Base-by-base conservation (phyloP, 2,329 filamentous ascomycete genomes). In the Aspergillus novofumigatus region DNA sequence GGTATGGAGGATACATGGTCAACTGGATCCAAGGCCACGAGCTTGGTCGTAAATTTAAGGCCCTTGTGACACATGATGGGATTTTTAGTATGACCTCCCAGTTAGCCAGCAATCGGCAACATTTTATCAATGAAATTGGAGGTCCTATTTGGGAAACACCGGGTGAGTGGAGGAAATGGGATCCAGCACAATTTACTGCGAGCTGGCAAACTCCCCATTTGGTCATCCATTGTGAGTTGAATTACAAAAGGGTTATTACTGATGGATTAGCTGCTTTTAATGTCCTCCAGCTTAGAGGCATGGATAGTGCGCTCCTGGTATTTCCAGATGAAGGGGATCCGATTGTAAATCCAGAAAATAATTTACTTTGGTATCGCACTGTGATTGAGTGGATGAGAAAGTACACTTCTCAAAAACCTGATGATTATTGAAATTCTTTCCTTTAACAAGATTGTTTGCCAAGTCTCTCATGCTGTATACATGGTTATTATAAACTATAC, bases 1-100 rank as follows among this genome's bases (percentile, higher is more conserved):
- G 51, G 1, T 47, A 53, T 20, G 41, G 51, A 17, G 51, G 51
- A 44, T 53, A 44, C 51, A 42, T 53, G 51, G 25, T 53, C 7
- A 53, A 53, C 38, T 53, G 51, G 51, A 53, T 47, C 14, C 51
- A 53, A 20, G 35, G 51, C 23, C 51, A 53, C 17, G 35, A 42
- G 10, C n/a, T 53, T 23, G 38, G 51, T n/a, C 51, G 51, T 14
- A 53, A 29, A 5, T 53, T 53, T 21, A 38, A 20, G 14, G 51
- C 51, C 17, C 51, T 53, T 6, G 38, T 53, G 32, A 53, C 21
- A 1, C 45, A 26, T 20, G 45, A 53, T n/a, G 51, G 51, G 1
- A 44, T 53, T n/a, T 32, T 53, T 17, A 25, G 29, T 45, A 53
- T 53, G 21, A 53, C 45, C 38, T 45, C 51, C 11, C 45, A 47